Evolutionary conservation across 1,284 basidiomycete species (phyloP).

Genomic region (Rhodotorula sp.): DNA sequence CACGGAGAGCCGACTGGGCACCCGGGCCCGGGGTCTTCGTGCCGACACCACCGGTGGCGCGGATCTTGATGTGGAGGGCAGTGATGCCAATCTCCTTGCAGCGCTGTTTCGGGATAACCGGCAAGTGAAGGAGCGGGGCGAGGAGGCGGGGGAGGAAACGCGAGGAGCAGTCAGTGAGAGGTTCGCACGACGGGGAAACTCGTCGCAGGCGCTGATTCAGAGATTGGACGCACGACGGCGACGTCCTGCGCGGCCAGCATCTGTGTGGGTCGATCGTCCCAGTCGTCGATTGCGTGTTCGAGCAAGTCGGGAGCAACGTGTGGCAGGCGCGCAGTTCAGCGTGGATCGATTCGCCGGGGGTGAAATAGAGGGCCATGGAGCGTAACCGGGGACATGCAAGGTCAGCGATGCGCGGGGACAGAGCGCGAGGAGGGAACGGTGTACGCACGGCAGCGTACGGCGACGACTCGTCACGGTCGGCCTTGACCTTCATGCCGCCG

Average conservation of each 20-base stretch:
- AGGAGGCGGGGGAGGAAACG: conserved; percentile 52
- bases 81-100: conserved; percentile 99
- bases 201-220: neutral
- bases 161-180: neutral
- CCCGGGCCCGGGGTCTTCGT: conserved; percentile 99
- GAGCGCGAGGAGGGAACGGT: too few relatives aligned
- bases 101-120: conserved; percentile 54
- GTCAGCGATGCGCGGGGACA: neutral
- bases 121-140: too few relatives aligned
- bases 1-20: conserved; percentile 96
- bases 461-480: conserved; percentile 98
- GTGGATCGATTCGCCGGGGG: neutral
- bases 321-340: neutral
- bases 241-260: conserved; percentile 18
- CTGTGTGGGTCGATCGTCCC: neutral
- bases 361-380: neutral
- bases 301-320: neutral
- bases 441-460: conserved; percentile 89
- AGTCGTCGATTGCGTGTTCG: neutral
- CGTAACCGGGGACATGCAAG: neutral
- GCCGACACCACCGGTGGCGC: conserved; percentile 96
- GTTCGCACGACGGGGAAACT: neutral
- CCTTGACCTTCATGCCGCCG: conserved; percentile 99
- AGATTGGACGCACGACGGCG: neutral
- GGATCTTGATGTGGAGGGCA: conserved; percentile 95